phyloP scores from a whole-genome alignment of 208 protist genomes.

The Hexamita inflata region DNA sequence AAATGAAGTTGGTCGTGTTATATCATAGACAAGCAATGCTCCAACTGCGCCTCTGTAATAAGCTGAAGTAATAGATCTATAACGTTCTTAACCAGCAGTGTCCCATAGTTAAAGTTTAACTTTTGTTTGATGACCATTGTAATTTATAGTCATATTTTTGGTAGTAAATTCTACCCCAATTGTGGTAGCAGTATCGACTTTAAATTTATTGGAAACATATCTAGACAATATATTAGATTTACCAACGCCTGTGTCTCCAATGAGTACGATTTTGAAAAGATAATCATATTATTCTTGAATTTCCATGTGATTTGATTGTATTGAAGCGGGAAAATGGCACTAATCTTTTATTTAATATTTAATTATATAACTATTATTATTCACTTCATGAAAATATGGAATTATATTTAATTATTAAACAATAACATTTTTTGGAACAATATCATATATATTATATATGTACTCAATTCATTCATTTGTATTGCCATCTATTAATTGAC shows the following conservation, averaged over 20 bases:
- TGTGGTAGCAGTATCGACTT: slow-evolving; percentile 42
- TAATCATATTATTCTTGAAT: slow-evolving; percentile 32
- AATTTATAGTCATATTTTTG: slow-evolving; percentile 39
- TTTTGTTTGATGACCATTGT: slow-evolving; percentile 37
- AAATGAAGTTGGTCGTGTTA: slow-evolving; percentile 33
- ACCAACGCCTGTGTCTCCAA: slow-evolving; percentile 47
- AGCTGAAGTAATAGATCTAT: slow-evolving; percentile 28
- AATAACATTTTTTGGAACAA: too few relatives aligned
- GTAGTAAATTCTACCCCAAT: slow-evolving; percentile 56
- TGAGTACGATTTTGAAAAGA: slow-evolving; percentile 47
- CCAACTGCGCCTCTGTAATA: slow-evolving; percentile 46
- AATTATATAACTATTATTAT: too few relatives aligned
- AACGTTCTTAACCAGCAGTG: slow-evolving; percentile 44
- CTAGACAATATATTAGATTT: slow-evolving; percentile 51
- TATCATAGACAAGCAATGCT: slow-evolving; percentile 44
- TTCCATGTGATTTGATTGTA: too few relatives aligned
- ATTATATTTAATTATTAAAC: too few relatives aligned
- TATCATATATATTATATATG: too few relatives aligned
- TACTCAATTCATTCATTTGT: too few relatives aligned
- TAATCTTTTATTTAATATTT: too few relatives aligned
- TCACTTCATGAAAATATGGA: too few relatives aligned
- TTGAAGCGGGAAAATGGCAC: too few relatives aligned
- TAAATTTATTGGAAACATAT: slow-evolving; percentile 49
- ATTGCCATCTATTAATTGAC: too few relatives aligned
- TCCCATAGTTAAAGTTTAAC: slow-evolving; percentile 53